Evolutionary conservation across 2,329 filamentous ascomycete species (phyloP), one percentile per base, ranked within the genome.

Genomic region (Pseudopithomyces maydicus): DNA sequence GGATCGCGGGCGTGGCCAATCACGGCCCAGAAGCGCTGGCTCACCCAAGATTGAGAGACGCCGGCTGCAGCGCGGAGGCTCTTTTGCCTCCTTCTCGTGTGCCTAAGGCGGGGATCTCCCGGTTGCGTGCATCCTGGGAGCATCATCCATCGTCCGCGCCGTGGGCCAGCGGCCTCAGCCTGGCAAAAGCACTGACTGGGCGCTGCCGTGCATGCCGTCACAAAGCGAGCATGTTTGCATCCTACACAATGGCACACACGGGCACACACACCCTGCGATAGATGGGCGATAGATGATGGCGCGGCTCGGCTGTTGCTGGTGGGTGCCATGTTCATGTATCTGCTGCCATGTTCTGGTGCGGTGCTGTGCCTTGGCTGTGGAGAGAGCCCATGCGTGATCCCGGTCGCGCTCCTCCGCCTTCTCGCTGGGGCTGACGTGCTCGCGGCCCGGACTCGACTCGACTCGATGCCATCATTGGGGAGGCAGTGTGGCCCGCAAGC

Each of bases 361-460:
- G 26, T 29, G 26, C 26, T 29, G 26, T 29, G 26, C 26, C 26
- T 29, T 29, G 26, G 26, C 26, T 8, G 26, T 29, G 26, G 26
- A 29, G 26, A 29, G 26, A 8, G 26, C 26, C 8, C 33, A 50
- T 14, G 59, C 8, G 57, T 51, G 26, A 65, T 64, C 68, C 69
- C 61, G 67, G 70, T 57, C 58, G 58, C 52, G 44, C 57, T 61
- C 61, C 62, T 65, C 61, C 63, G 61, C 61, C 62, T 59, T 55
- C 51, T 63, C 65, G 59, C 61, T 65, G 62, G 65, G 35, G 52
- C 59, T 60, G 68, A 72, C 67, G 66, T 70, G 71, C 68, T 63
- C 58, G 59, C 52, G 53, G 66, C 70, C 67, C 68, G 64, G 66
- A 64, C 59, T 53, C 57, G 59, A 66, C 63, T 26, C 65, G 64